Base-by-base conservation (phyloP, 169 alveolate genomes). In the Plasmodium cynomolgi region DNA sequence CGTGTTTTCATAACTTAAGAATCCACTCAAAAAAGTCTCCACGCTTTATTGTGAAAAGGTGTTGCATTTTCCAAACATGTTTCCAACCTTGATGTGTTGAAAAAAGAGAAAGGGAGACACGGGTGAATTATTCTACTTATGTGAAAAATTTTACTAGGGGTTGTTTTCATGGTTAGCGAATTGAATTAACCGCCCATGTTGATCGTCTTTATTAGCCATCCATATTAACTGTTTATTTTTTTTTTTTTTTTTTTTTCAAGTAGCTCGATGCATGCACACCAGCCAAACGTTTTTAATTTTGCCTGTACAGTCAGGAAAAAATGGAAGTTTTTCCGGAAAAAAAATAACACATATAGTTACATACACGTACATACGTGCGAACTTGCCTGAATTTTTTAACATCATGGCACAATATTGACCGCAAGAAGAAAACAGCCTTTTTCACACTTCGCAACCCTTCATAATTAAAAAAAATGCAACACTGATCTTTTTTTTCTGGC, bases 181-280 rank as follows among this genome's bases (percentile, higher is more conserved):
- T 68, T 68, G 37, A 26, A 68, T 68, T 68, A 68, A 68, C 77
- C 37, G 41, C 9, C 37, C 77, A 68, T 9, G 23, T 50, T 50
- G 23, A 50, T 50, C 1, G 62, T 15, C 62, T 17, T 50, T 50
- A 50, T 15, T 50, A 50, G 23, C 62, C 62, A 50, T 50, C 20
- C 62, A 44, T 50, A 81, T 20, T 17, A 54, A 81, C 31, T 44
- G 26, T 6, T 50, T 15, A 81, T 44, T 37, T 71, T 84, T 84
- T 84, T 84, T 62, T 84, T 84, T 84, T 41, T 41, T 75, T 75
- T 33, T 31, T 75, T 50, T 77, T 41, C 50, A 81, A 81, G 81
- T 47, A 84, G 93, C 82, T 84, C 80, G 93, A 84, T 84, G 93
- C 93, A 84, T 84, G 93, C 93, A 50, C 23, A 34, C 39, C 62